These are phyloP conservation scores for Pisolithus albus DNA, from an alignment of 768 basidiomycete genomes.

Conservation along the genomic window DNA sequence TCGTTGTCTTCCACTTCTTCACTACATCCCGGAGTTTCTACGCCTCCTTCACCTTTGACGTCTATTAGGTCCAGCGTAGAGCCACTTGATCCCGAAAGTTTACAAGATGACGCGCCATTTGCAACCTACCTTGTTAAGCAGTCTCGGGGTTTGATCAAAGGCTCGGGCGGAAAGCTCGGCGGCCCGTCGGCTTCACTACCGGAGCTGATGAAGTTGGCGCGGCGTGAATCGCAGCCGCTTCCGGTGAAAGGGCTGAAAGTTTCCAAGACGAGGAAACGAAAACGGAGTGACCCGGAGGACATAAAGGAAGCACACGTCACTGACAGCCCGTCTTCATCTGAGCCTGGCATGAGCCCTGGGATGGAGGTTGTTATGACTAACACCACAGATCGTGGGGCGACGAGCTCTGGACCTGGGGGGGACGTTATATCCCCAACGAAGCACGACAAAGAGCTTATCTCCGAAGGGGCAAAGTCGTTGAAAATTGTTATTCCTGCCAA, in stretches of 20 bases:
- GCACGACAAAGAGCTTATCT: no score
- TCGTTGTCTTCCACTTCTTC: neutral
- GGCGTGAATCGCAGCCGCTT: conserved; percentile 8
- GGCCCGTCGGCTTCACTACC: conserved; percentile 16
- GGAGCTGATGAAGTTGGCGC: conserved; percentile 13
- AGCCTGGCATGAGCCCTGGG: neutral
- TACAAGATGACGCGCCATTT: neutral
- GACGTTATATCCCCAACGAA: no score
- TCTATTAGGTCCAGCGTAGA: neutral
- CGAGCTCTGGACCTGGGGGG: no score
- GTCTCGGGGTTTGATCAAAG: neutral
- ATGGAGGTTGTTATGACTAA: neutral
- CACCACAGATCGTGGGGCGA: no score
- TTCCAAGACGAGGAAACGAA: neutral
- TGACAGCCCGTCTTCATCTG: neutral
- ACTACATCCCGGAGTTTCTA: neutral
- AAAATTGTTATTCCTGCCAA: neutral
- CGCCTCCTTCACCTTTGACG: neutral
- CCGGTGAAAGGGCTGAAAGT: no score
- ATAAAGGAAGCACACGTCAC: neutral
- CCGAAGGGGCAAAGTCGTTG: neutral
- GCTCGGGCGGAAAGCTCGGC: neutral
- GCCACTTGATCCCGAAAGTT: neutral
- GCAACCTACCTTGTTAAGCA: neutral
- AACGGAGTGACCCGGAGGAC: neutral